Evolutionary conservation across 176 grass and related monocot genomes (phyloP), one percentile per base, ranked within the genome.

Genomic region (Hordeum marinum): DNA sequence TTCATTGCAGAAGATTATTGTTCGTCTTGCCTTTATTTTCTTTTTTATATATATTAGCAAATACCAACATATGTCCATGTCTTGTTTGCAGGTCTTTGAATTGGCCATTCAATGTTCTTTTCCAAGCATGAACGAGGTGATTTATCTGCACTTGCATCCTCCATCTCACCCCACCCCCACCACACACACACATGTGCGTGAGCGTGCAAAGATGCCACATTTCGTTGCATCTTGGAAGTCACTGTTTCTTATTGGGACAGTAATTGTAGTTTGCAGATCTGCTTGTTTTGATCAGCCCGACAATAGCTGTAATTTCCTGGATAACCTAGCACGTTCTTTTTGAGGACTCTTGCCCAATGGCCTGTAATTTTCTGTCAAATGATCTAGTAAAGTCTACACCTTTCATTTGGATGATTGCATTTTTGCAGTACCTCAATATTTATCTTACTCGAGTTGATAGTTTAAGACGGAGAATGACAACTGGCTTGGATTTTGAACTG

Each of bases 371-470:
- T 20, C 27, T 46, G 66, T 54, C 70, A 72, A 82, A n/a, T 79
- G 21, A 31, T 81, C n/a, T 90, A 62, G 21, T 80, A 65, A 39
- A 60, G 42, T 25, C 42, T 91, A 84, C 86, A 54, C 54, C 17
- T 81, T 87, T 60, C 29, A 77, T 82, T 89, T 79, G 25, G 34
- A 68, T 90, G 74, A 18, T 77, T 86, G 67, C 26, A 48, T 34
- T 2, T 21, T 89, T 90, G 82, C 80, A 98, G 96, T 95, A 95
- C 86, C 82, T 95, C 21, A 82, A 98, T 69, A n/a, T 98, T 35
- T 98, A 93, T 92, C 91, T 98, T 72, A 95, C 90, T 82, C 85
- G 96, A 84, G 90, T 94, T 75, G 93, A 98, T 95, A 67, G 93
- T 84, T 90, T 98, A 79, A 90, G 96, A 32, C 78, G 96, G 75